Base-by-base conservation (phyloP, 1,284 basidiomycete genomes). In the Irpex sp. region DNA sequence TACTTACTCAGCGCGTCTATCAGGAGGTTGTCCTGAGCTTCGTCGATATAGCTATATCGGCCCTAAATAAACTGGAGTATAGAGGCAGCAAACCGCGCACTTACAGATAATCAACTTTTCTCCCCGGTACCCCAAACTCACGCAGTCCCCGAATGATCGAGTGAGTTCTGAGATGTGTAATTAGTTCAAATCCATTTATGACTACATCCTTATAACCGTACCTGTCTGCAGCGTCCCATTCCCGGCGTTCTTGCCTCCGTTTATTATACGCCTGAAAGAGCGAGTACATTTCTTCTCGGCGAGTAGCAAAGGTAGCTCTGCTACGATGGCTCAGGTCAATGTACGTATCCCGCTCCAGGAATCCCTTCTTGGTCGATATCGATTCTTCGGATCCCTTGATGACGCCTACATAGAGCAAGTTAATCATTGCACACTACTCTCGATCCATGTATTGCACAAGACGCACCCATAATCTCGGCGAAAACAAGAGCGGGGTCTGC, bases 21-120 rank as follows among this genome's bases (percentile, higher is more conserved):
- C 11, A 92, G 73, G 0, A 91, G 74, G 64, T 89, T 88, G 65
- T 92, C 90, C 69, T 92, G 89, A 0, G 81, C 85, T 73, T 92
- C 89, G 62, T 92, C 90, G 1, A 91, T 79, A 70, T 89, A 91
- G 15, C 89, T 89, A 59, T 4, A 4, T 36, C 31, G 2, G 3
- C 2, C 31, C 5, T 17, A 2, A 13, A 17, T 15, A 7, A 17
- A 21, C 2, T 6, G 7, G 9, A 34, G 31, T 26, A 26, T 26
- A 21, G 4, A 52, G 17, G 17, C n/a, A 34, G 31, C 3, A 34
- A 34, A 34, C 3, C 31, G 3, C 2, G 31, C 31, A 3, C 84
- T 60, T 63, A 90, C 86, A 91, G 65, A 67, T 81, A 87, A 66
- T 90, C 83, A 1, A 89, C 69, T 63, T 77, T 82, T 55, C 74